Conservation (phyloP, 306 rosid species). For the Prunus armeniaca region DNA sequence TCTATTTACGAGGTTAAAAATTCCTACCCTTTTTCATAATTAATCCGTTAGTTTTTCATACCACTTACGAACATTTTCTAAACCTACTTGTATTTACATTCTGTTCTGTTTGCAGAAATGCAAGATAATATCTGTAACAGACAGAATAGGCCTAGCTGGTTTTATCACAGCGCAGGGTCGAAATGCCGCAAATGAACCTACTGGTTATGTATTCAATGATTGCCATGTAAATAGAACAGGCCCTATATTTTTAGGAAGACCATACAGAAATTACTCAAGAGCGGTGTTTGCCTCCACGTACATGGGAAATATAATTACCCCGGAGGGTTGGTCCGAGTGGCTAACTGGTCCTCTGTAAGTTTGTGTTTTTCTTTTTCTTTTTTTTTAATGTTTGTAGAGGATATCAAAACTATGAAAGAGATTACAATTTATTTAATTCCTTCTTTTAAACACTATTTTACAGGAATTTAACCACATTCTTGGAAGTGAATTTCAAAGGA, state of each 20-base stretch:
- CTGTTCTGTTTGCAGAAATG: background rate
- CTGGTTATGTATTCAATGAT: conserved; percentile 14
- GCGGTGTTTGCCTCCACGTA: background rate
- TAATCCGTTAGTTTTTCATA: too few species aligned
- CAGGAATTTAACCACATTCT: conserved; percentile 12
- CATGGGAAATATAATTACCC: background rate
- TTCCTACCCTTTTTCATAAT: too few species aligned
- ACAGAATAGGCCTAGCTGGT: background rate
- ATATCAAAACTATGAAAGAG: background rate
- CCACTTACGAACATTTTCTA: too few species aligned
- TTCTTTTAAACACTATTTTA: background rate
- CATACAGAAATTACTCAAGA: conserved; percentile 4
- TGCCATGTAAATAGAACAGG: background rate
- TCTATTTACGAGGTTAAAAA: conserved; percentile 8
- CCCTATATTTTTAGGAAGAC: conserved; percentile 8
- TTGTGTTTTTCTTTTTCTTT: background rate
- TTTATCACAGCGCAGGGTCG: conserved; percentile 15
- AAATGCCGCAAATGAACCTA: background rate
- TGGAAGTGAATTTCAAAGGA: conserved; percentile 19
- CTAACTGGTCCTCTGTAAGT: background rate
- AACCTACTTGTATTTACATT: too few species aligned
- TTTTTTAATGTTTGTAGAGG: background rate
- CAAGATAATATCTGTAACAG: background rate
- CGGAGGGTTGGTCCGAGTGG: conserved; percentile 7
- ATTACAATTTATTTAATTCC: background rate